Conservation (phyloP, 805 yeast genomes). For the Blastobotrys muscicola region DNA sequence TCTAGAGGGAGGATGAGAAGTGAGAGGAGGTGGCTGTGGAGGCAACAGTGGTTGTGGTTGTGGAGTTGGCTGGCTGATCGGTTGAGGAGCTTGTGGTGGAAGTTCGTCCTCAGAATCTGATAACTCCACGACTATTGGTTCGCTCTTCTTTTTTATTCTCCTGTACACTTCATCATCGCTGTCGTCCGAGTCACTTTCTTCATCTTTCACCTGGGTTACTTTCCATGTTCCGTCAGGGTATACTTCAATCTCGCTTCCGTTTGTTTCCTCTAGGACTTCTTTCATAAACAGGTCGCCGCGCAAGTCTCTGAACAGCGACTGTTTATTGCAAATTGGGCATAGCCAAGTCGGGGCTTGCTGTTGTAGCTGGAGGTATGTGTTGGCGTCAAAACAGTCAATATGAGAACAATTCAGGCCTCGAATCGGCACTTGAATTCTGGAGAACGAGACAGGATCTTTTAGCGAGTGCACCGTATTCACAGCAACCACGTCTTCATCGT, state of each 20-base stretch:
- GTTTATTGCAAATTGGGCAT: constrained; percentile 71
- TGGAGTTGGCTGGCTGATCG: no score
- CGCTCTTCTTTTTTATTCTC: not conserved
- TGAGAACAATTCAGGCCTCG: constrained; percentile 67
- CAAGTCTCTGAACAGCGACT: constrained; percentile 45
- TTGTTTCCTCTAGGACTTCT: constrained; percentile 50
- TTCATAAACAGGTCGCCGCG: constrained; percentile 65
- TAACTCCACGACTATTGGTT: constrained; percentile 1
- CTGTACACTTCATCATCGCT: constrained; percentile 6
- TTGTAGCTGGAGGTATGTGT: constrained; percentile 64
- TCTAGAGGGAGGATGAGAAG: no score
- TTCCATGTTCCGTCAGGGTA: constrained; percentile 70
- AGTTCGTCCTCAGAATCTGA: constrained; percentile 1
- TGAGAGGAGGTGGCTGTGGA: no score
- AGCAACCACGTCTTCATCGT: constrained; percentile 64
- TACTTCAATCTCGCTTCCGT: constrained; percentile 57
- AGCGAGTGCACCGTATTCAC: constrained; percentile 58
- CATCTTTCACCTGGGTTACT: constrained; percentile 19
- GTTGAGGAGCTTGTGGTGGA: no score
- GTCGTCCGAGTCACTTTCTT: constrained; percentile 2
- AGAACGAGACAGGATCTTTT: constrained; percentile 70
- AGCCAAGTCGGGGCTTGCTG: constrained; percentile 74
- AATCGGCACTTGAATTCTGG: constrained; percentile 61
- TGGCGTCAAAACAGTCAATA: constrained; percentile 80
- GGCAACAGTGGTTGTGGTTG: no score